Conservation (phyloP, 768 basidiomycete genomes). For the Mycena kentingensis region DNA sequence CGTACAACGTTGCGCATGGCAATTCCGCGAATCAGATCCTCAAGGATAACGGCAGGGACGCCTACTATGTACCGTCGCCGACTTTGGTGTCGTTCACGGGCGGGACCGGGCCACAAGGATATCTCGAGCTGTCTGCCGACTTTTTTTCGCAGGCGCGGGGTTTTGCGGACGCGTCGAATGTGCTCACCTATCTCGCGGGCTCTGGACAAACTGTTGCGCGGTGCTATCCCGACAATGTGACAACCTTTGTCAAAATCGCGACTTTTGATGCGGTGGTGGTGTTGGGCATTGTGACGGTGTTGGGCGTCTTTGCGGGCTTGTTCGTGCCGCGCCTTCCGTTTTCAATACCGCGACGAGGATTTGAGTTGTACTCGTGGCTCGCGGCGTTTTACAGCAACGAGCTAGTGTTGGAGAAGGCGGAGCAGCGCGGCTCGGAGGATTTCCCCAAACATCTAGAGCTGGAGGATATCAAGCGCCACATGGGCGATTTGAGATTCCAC, state of each 20-base stretch:
- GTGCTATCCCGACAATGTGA: constrained; percentile 34
- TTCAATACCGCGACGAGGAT: constrained; percentile 32
- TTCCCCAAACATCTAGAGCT: constrained; percentile 33
- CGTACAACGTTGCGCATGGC: constrained; percentile 34
- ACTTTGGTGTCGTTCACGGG: constrained; percentile 41
- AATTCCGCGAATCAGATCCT: constrained; percentile 42
- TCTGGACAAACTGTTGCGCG: constrained; percentile 38
- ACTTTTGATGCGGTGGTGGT: constrained; percentile 27
- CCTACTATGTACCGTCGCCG: constrained; percentile 43
- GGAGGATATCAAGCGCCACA: constrained; percentile 29
- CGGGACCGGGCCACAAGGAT: constrained; percentile 39
- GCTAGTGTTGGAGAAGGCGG: constrained; percentile 24
- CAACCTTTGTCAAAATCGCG: constrained; percentile 31
- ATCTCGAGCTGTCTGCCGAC: constrained; percentile 37
- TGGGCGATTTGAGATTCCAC: constrained; percentile 33
- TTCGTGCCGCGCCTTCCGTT: constrained; percentile 33
- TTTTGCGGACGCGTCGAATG: constrained; percentile 41
- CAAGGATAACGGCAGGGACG: constrained; percentile 44
- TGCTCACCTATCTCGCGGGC: constrained; percentile 46
- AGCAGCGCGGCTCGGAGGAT: constrained; percentile 15
- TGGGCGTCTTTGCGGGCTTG: constrained; percentile 36
- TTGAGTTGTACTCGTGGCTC: constrained; percentile 35
- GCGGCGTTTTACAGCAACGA: constrained; percentile 34
- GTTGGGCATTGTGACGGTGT: constrained; percentile 26
- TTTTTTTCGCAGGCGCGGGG: constrained; percentile 37